Conservation (phyloP, 371 early-diverging fungal genomes). For the Batkoa obscura region DNA sequence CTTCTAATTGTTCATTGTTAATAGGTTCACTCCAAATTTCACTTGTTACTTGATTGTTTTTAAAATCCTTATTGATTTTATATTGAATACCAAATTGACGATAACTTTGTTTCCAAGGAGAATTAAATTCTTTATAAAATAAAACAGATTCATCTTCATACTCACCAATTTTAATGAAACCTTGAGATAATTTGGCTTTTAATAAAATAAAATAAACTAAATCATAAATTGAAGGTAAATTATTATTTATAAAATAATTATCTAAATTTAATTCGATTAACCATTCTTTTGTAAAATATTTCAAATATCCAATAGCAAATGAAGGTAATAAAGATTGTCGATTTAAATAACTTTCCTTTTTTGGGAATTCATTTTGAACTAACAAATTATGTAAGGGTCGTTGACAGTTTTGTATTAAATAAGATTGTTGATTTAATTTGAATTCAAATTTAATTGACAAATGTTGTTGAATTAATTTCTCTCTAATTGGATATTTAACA, state of each 20-base stretch:
- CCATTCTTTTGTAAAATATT: constrained; percentile 42
- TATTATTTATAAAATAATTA: constrained; percentile 15
- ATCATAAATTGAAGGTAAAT: constrained; percentile 34
- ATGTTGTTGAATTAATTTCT: neutral
- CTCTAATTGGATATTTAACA: neutral
- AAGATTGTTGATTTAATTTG: neutral
- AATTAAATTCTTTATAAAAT: constrained; percentile 43
- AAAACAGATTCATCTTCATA: constrained; percentile 28
- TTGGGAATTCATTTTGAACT: neutral
- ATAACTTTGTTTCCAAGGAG: no score
- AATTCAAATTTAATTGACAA: neutral
- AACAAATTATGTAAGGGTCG: constrained; percentile 1
- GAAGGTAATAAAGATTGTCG: neutral
- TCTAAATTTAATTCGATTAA: constrained; percentile 28
- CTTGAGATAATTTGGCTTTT: constrained; percentile 32
- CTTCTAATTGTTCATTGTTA: constrained; percentile 9
- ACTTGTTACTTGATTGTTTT: constrained; percentile 28
- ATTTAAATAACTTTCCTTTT: neutral
- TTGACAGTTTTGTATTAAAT: neutral
- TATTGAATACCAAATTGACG: constrained; percentile 31
- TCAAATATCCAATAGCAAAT: constrained; percentile 24
- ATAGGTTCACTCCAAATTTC: constrained; percentile 59
- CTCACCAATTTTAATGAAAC: constrained; percentile 30
- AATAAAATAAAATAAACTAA: constrained; percentile 42
- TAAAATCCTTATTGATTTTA: constrained; percentile 31